Percentiles rank a stretch among this genome's conserved stretches.
Conservation (phyloP, 2,329 filamentous ascomycete species). For the Coniochaeta hoffmannii region DNA sequence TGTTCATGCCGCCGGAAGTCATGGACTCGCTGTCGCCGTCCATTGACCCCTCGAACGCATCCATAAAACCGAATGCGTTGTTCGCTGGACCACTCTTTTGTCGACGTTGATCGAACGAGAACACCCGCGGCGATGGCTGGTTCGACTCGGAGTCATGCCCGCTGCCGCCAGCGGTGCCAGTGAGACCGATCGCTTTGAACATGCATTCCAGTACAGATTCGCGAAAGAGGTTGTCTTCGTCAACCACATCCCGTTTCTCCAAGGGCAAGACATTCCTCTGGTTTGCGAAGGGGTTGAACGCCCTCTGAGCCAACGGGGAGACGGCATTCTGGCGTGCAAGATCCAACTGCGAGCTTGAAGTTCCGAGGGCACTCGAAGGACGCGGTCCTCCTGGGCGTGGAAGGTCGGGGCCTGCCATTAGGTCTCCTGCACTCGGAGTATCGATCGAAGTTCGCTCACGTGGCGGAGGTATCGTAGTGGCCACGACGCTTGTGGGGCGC, state of each 20-base stretch:
- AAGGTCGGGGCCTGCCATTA: conserved; percentile 70
- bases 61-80: conserved; percentile 87
- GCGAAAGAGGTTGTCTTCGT: conserved; percentile 84
- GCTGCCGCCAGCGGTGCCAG: conserved; percentile 48
- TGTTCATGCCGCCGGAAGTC: conserved; percentile 60
- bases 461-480: conserved; percentile 30
- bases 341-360: conserved; percentile 20
- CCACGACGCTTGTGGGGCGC: conserved; percentile 34
- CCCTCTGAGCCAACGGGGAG: conserved; percentile 41
- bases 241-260: conserved; percentile 71
- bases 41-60: conserved; percentile 66
- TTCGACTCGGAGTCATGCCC: conserved; percentile 64
- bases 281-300: conserved; percentile 50
- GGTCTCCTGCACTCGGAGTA: conserved; percentile 65
- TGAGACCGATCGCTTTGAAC: conserved; percentile 85
- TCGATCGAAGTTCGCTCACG: conserved; percentile 33
- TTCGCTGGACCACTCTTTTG: conserved; percentile 73
- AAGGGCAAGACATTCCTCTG: conserved; percentile 42
- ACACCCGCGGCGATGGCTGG: conserved; percentile 76
- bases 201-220: conserved; percentile 91
- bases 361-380: conserved; percentile 12
- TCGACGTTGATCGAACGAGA: conserved; percentile 74
- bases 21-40: conserved; percentile 87
- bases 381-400: conserved; percentile 51
- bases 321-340: conserved; percentile 25